These are phyloP conservation scores for Ophiosphaerella herpotricha DNA, from an alignment of 2,329 filamentous ascomycete species.

Conservation along the genomic window DNA sequence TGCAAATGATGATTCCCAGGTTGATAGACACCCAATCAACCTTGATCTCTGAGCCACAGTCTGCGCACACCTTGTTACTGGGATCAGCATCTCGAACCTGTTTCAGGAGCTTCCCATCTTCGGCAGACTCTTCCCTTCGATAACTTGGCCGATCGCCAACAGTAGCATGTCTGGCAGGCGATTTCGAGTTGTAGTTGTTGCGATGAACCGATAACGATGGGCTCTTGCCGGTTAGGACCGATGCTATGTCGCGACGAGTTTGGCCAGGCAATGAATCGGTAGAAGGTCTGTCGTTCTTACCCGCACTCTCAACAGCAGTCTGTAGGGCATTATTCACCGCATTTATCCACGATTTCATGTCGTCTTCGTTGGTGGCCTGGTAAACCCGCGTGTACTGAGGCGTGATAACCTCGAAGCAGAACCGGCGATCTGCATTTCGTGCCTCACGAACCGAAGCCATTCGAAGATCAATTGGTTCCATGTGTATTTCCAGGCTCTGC, in stretches of 20 bases:
- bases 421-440: conserved; percentile 88
- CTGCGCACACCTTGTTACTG: conserved; percentile 90
- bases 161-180: conserved; percentile 82
- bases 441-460: conserved; percentile 97
- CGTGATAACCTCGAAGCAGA: conserved; percentile 98
- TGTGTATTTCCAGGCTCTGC: conserved; percentile 92
- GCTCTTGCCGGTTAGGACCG: conserved; percentile 89
- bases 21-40: conserved; percentile 99
- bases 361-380: conserved; percentile 95
- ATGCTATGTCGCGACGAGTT: conserved; percentile 83
- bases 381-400: conserved; percentile 95
- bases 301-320: conserved; percentile 86
- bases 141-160: conserved; percentile 83
- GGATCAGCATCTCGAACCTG: conserved; percentile 87
- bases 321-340: conserved; percentile 97
- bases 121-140: conserved; percentile 71
- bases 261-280: conserved; percentile 60
- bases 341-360: conserved; percentile 95
- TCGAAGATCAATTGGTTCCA: conserved; percentile 95
- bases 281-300: conserved; percentile 54
- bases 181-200: conserved; percentile 54
- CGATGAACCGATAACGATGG: conserved; percentile 68
- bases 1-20: conserved; percentile 91
- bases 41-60: conserved; percentile 88
- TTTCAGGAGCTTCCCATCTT: conserved; percentile 84